These are phyloP conservation scores for Physaria fendleri DNA, from an alignment of 345 rosid species.

Conservation along the genomic window DNA sequence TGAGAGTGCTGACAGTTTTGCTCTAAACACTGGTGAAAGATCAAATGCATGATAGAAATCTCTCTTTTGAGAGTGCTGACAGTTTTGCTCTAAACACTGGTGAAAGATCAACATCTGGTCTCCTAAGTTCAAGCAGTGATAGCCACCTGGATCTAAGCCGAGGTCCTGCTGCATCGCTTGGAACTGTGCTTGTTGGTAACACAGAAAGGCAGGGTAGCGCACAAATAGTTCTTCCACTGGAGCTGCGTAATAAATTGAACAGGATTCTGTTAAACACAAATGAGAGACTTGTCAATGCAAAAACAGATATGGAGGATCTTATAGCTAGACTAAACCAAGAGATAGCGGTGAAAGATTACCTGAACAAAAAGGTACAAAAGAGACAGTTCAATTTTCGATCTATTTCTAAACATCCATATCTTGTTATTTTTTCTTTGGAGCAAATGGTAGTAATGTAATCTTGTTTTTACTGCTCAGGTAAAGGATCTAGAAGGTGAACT, in stretches of 20 bases:
- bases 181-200: constrained; percentile 38
- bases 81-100: too few relatives aligned
- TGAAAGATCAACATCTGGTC: constrained; percentile 51
- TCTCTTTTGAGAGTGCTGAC: constrained; percentile 64
- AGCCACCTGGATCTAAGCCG: constrained; percentile 46
- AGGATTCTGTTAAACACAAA: constrained; percentile 67
- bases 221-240: constrained; percentile 63
- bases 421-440: not conserved
- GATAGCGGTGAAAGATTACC: constrained; percentile 77
- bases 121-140: constrained; percentile 46
- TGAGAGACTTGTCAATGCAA: constrained; percentile 66
- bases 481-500: constrained; percentile 91
- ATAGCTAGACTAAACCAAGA: constrained; percentile 82
- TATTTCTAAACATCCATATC: not conserved
- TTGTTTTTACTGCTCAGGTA: constrained; percentile 45
- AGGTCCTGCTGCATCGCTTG: constrained; percentile 42
- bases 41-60: constrained; percentile 53
- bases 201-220: constrained; percentile 43
- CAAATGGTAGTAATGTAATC: constrained; percentile 1
- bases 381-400: not conserved
- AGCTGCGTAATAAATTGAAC: constrained; percentile 68
- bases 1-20: constrained; percentile 80
- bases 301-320: constrained; percentile 95
- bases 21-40: too few relatives aligned
- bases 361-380: constrained; percentile 60